Conservation (phyloP, 2,329 filamentous ascomycete species). For the Rhynchosporium agropyri region DNA sequence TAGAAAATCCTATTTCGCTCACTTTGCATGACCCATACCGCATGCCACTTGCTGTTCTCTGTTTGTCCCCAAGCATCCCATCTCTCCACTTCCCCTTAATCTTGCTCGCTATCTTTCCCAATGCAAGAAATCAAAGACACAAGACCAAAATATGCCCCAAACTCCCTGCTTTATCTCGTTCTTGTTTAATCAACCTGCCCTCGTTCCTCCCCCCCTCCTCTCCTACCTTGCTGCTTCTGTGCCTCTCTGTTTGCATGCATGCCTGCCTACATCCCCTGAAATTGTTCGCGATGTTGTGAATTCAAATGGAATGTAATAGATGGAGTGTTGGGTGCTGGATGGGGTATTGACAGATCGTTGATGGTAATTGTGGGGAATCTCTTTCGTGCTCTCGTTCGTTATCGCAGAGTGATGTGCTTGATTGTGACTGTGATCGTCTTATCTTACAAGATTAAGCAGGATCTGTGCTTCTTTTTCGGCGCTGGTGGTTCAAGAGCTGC, state of each 20-base stretch:
- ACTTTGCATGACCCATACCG: neutral
- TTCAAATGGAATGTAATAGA: slow-evolving; percentile 1
- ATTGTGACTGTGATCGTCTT: neutral
- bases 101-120: neutral
- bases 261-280: neutral
- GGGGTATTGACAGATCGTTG: slow-evolving; percentile 11
- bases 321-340: neutral
- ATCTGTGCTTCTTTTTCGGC: slow-evolving; percentile 75
- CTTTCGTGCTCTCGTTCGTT: slow-evolving; percentile 5
- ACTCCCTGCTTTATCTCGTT: slow-evolving; percentile 10
- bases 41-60: neutral
- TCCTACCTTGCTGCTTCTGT: neutral
- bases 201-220: neutral
- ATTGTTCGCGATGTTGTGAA: neutral
- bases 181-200: neutral
- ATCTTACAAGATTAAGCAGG: slow-evolving; percentile 67
- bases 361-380: neutral
- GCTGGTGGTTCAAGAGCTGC: slow-evolving; percentile 87
- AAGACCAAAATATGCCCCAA: slow-evolving; percentile 14
- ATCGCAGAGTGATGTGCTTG: neutral
- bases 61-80: neutral
- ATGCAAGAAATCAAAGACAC: neutral
- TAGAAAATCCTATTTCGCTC: slow-evolving; percentile 14
- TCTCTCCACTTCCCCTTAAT: neutral
- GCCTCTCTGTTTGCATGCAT: neutral